Percentiles rank a stretch among this genome's conserved stretches.
These are phyloP conservation scores for Stachybotrys chlorohalonatus DNA, from an alignment of 2,329 filamentous ascomycete species.

Conservation along the genomic window DNA sequence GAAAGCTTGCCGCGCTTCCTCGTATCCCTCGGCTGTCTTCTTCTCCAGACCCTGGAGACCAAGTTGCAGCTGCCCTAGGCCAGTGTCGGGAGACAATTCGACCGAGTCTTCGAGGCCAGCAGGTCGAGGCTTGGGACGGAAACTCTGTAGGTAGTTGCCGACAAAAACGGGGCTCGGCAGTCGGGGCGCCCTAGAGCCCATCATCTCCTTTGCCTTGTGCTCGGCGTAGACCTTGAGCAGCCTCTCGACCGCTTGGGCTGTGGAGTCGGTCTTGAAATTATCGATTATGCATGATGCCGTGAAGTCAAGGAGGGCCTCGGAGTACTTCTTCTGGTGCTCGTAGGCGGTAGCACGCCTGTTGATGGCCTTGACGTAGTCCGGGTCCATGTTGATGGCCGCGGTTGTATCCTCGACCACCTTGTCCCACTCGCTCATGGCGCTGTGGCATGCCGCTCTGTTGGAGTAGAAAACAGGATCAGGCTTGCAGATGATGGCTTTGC, in stretches of 20 bases:
- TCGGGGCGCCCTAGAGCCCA: slow-evolving; percentile 76
- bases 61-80: slow-evolving; percentile 76
- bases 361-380: slow-evolving; percentile 93
- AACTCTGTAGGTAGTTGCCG: slow-evolving; percentile 97
- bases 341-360: slow-evolving; percentile 96
- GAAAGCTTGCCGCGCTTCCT: slow-evolving; percentile 78
- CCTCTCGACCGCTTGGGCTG: slow-evolving; percentile 82
- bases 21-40: slow-evolving; percentile 85
- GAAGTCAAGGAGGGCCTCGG: slow-evolving; percentile 92
- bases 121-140: slow-evolving; percentile 74
- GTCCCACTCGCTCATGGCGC: slow-evolving; percentile 85
- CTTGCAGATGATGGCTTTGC: slow-evolving; percentile 93
- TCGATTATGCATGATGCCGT: slow-evolving; percentile 99
- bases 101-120: slow-evolving; percentile 71
- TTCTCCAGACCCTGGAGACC: slow-evolving; percentile 73
- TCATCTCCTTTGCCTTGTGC: slow-evolving; percentile 82
- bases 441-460: slow-evolving; percentile 95
- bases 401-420: slow-evolving; percentile 97
- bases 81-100: slow-evolving; percentile 69
- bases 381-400: slow-evolving; percentile 85
- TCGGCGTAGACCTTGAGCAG: slow-evolving; percentile 96
- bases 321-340: slow-evolving; percentile 83
- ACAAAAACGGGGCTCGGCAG: slow-evolving; percentile 95
- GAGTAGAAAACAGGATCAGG: slow-evolving; percentile 98
- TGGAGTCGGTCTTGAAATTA: slow-evolving; percentile 85